A percentile compares a stretch with the other conserved stretches of the same genome.
phyloP scores from a whole-genome alignment of 805 yeast species.

The Cyberlindnera samutprakarnensis region DNA sequence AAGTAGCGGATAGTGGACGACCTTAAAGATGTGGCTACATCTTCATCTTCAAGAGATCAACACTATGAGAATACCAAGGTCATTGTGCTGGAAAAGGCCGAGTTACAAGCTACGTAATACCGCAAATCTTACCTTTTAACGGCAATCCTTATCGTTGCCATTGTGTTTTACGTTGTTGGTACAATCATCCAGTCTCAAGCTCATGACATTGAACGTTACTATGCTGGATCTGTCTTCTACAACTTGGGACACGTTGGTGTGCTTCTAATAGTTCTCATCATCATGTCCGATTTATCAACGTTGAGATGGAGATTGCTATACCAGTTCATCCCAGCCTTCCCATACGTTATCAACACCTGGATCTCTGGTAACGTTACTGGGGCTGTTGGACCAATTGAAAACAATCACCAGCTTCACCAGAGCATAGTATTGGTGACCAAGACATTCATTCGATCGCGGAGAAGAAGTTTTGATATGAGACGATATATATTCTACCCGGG shows the following conservation, averaged over 20 bases:
- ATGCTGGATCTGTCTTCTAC: constrained; percentile 57
- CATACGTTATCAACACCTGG: constrained; percentile 76
- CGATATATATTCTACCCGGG: too few species aligned
- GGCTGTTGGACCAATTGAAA: constrained; percentile 24
- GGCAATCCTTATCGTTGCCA: constrained; percentile 34
- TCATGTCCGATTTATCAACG: constrained; percentile 59
- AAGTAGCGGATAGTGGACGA: not conserved
- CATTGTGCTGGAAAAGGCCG: constrained; percentile 42
- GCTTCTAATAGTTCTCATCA: constrained; percentile 45
- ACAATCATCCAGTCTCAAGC: constrained; percentile 60
- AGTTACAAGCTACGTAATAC: constrained; percentile 41
- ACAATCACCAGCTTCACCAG: too few species aligned
- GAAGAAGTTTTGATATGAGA: too few species aligned
- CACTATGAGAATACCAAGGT: constrained; percentile 23
- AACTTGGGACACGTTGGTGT: constrained; percentile 57
- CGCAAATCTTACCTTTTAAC: constrained; percentile 25
- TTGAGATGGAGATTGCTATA: constrained; percentile 65
- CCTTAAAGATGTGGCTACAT: not conserved
- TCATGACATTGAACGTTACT: constrained; percentile 45
- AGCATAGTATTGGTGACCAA: too few species aligned
- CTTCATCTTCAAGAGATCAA: too few species aligned
- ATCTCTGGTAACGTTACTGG: constrained; percentile 51
- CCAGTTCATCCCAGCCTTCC: constrained; percentile 61
- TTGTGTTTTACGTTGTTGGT: constrained; percentile 53
- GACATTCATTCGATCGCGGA: too few species aligned